A percentile compares a stretch with the other conserved stretches of the same genome.
phyloP scores from a whole-genome alignment of 1,139 yeast species.

The Eremothecium cymbalariae region DNA sequence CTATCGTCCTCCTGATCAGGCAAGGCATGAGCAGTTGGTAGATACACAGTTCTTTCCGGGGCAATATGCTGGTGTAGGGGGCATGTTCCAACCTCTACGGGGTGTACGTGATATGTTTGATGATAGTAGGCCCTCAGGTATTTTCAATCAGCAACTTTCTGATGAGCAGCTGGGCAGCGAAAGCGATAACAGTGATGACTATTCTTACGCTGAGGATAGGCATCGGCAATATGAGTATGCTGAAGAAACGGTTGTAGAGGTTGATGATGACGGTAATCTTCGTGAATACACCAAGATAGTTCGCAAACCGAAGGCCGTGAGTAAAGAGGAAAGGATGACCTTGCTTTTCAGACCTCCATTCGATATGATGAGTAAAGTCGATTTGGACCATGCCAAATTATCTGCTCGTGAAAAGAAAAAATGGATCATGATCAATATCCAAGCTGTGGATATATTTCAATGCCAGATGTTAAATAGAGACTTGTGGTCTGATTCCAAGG shows the following conservation, averaged over 20 bases:
- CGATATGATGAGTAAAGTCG: conserved; percentile 64
- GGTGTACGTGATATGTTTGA: conserved; percentile 35
- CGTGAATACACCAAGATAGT: conserved; percentile 26
- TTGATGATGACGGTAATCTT: conserved; percentile 31
- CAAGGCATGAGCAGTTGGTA: conserved; percentile 73
- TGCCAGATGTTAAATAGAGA: conserved; percentile 91
- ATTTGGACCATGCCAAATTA: conserved; percentile 62
- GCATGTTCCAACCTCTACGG: conserved; percentile 27
- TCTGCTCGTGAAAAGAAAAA: conserved; percentile 56
- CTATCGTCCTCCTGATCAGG: conserved; percentile 73
- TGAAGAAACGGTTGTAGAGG: conserved; percentile 30
- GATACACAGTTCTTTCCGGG: conserved; percentile 33
- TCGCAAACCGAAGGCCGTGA: conserved; percentile 20
- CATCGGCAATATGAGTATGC: conserved; percentile 23
- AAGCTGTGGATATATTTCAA: conserved; percentile 72
- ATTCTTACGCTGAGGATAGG: conserved; percentile 23
- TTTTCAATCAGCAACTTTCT: conserved; percentile 44
- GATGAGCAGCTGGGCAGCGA: conserved; percentile 23
- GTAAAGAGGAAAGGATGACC: conserved; percentile 49
- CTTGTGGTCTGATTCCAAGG: conserved; percentile 70
- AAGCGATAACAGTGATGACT: conserved; percentile 17
- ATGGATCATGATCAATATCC: conserved; percentile 85
- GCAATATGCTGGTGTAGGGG: conserved; percentile 34
- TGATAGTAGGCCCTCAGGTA: conserved; percentile 34
- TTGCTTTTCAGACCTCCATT: conserved; percentile 86